These are phyloP conservation scores for Taphrina sp. DNA, from an alignment of 1,139 yeast species.

Conservation along the genomic window DNA sequence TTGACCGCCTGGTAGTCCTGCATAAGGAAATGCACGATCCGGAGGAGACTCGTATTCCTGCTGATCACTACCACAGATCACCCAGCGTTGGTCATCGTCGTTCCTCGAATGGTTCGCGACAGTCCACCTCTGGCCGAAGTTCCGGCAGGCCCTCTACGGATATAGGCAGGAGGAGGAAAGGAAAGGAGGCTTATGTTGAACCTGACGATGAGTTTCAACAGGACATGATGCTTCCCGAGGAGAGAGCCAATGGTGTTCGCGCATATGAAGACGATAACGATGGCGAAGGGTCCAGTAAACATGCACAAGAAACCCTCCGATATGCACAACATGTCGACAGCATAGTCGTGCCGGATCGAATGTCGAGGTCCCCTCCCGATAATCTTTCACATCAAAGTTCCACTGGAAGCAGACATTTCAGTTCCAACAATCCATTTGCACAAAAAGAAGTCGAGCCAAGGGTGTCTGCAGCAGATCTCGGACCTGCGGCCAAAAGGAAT, in stretches of 20 bases:
- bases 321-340: background rate
- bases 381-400: too few relatives aligned
- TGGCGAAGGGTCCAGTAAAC: background rate
- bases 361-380: too few relatives aligned
- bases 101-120: background rate
- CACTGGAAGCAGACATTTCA: background rate
- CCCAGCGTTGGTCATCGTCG: background rate
- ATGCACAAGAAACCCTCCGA: background rate
- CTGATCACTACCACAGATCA: too few relatives aligned
- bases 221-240: too few relatives aligned
- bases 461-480: too few relatives aligned
- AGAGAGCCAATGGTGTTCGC: too few relatives aligned
- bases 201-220: background rate
- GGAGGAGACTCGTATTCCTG: too few relatives aligned
- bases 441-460: too few relatives aligned
- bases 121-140: background rate
- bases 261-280: background rate
- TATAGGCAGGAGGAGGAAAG: background rate
- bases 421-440: slow-evolving; percentile 18
- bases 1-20: slow-evolving; percentile 12
- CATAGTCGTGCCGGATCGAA: too few relatives aligned
- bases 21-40: slow-evolving; percentile 19
- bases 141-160: slow-evolving; percentile 2
- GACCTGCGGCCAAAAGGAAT: too few relatives aligned
- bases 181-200: background rate